A percentile compares a stretch with the other conserved stretches of the same genome.
These are phyloP conservation scores for Selaginella moellendorffii DNA, from an alignment of 75 land plant species.

Conservation along the genomic window DNA sequence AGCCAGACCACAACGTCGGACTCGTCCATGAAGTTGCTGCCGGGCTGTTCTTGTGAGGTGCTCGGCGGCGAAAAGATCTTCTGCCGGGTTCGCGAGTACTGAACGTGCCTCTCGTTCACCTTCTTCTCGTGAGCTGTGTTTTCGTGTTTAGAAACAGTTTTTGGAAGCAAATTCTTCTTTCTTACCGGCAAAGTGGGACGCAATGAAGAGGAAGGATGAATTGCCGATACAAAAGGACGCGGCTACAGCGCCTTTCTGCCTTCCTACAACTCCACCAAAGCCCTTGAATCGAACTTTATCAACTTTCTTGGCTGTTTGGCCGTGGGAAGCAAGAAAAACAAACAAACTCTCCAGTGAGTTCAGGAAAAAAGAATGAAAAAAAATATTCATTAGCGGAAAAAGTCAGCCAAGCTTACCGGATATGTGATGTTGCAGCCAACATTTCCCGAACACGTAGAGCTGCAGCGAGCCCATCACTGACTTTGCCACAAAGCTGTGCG, in stretches of 20 bases:
- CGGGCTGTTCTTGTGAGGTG: background rate
- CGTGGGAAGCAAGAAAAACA: too few species aligned
- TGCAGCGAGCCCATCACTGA: conserved; percentile 60
- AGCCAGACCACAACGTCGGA: conserved; percentile 61
- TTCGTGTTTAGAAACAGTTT: background rate
- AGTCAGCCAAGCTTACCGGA: too few species aligned
- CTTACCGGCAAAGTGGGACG: background rate
- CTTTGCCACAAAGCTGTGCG: conserved; percentile 39
- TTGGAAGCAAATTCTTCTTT: background rate
- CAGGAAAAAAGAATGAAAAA: background rate
- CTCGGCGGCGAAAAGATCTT: conserved; percentile 27
- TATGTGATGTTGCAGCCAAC: conserved; percentile 13
- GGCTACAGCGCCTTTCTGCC: conserved; percentile 2
- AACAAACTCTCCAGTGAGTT: background rate
- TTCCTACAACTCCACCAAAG: background rate
- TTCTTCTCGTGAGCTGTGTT: conserved; percentile 63
- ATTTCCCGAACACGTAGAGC: conserved; percentile 51
- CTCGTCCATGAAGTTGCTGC: conserved; percentile 15
- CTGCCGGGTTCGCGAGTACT: conserved; percentile 44
- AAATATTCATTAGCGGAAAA: too few species aligned
- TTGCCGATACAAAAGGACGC: background rate
- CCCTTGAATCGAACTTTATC: background rate
- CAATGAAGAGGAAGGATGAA: background rate
- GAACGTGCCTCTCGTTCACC: conserved; percentile 50
- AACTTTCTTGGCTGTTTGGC: conserved; percentile 2